These are phyloP conservation scores for Colletotrichum cuscutae DNA, from an alignment of 2,329 filamentous ascomycete genomes.

Conservation along the genomic window DNA sequence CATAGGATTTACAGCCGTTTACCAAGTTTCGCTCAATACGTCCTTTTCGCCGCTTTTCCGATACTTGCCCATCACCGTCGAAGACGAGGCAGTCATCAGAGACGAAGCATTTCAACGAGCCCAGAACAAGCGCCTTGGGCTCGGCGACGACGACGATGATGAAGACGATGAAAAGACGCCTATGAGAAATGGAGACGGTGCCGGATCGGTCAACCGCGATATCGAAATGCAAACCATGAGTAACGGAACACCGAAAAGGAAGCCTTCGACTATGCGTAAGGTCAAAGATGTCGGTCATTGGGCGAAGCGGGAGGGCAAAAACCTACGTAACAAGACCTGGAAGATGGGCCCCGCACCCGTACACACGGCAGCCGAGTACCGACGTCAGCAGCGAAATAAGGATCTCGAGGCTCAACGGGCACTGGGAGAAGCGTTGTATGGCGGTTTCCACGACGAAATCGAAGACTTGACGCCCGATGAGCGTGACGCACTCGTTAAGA, in stretches of 20 bases:
- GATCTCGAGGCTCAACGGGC: slow-evolving; percentile 79
- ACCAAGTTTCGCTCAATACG: slow-evolving; percentile 82
- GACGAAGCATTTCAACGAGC: slow-evolving; percentile 88
- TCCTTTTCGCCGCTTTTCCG: slow-evolving; percentile 88
- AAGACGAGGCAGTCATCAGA: slow-evolving; percentile 92
- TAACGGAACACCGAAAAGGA: slow-evolving; percentile 40
- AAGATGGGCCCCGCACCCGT: slow-evolving; percentile 47
- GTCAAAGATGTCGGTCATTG: slow-evolving; percentile 59
- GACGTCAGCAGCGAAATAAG: slow-evolving; percentile 59
- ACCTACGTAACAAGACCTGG: slow-evolving; percentile 57
- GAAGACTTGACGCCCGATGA: slow-evolving; percentile 94
- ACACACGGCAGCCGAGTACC: slow-evolving; percentile 58
- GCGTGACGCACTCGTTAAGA: slow-evolving; percentile 83
- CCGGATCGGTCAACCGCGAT: slow-evolving; percentile 39
- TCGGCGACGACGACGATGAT: slow-evolving; percentile 63
- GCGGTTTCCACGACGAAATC: slow-evolving; percentile 89
- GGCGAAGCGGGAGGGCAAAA: slow-evolving; percentile 60
- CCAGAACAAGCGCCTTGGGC: slow-evolving; percentile 76
- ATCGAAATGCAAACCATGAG: slow-evolving; percentile 49
- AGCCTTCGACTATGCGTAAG: slow-evolving; percentile 55
- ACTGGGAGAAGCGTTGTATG: slow-evolving; percentile 85
- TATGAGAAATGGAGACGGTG: slow-evolving; percentile 49
- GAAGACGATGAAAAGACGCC: slow-evolving; percentile 56
- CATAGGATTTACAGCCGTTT: slow-evolving; percentile 76
- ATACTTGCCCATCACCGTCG: slow-evolving; percentile 92